Evolutionary conservation across 495 filamentous ascomycete genomes (phyloP), one percentile per base, ranked within the genome.

Genomic region (Annulohypoxylon nitens): DNA sequence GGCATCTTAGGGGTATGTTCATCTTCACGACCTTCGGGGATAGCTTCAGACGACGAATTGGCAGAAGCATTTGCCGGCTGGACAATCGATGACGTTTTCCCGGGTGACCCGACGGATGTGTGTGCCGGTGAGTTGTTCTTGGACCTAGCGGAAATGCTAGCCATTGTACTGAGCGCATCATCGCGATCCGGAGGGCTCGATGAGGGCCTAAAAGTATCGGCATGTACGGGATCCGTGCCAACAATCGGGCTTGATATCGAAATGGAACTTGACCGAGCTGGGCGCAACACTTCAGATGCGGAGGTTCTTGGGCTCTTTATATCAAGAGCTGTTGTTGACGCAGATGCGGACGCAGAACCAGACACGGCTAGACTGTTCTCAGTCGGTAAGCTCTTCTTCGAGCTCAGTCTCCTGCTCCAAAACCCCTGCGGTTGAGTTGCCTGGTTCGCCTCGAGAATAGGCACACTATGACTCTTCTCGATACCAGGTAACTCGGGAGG

Each of bases 71-170:
- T 83, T 2, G 61, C 57, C n/a, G 62, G 47, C 58, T 78, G 73
- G 23, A 70, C 69, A 20, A 75, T 61, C 48, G 73, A 70, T 34
- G 78, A 73, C 48, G 81, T 78, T 48, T 78, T 83, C 37, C 85
- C 82, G 11, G 88, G 86, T 20, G 88, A 90, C 47, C 81, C 85
- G 3, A 78, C 68, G 0, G 87, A 84, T 2, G 86, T 87, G n/a
- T 84, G 81, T 8, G 80, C 74, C 0, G 89, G 89, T 1, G 90
- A 90, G 30, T 79, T 64, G 16, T 86, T 86, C 33, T 86, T 88
- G 8, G 90, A 91, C 8, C 87, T 87, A 39, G 76, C 87, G 18
- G 89, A 88, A 14, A 94, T 89, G 33, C 87, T 89, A 62, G 89
- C 89, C 86, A 93, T 92, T 8, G 85, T 78, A 71, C 82, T 87